Base-by-base conservation (phyloP, 305 asterid species). In the Fraxinus velutina region DNA sequence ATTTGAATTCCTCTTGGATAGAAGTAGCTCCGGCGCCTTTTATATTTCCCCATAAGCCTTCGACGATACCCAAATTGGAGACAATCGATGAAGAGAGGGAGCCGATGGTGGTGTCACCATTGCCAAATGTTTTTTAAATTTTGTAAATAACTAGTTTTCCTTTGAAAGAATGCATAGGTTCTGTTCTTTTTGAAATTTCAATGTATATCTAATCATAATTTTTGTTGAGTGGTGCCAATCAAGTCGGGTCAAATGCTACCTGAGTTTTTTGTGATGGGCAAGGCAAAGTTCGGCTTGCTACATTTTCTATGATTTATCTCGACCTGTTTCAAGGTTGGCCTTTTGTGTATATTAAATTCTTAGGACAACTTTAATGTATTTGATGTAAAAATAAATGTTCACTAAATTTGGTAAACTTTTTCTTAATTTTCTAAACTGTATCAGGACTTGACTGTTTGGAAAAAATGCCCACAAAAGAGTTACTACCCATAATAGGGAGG, bases 11-110 rank as follows among this genome's bases (percentile, higher is more conserved):
- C 32, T 84, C 60, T 12, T 85, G 88, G 82, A 84, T 73, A 78
- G 89, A 76, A 64, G 83, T 89, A 66, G 88, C 90, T 76, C 89
- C 89, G 0, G 55, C 75, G 0, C 85, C 52, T 0, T 77, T 89
- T 6, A 36, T 42, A 0, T 30, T 22, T 75, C 86, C 86, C 8
- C 74, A 15, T 4, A 50, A 81, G 82, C 78, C 90, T 32, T 81
- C 85, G 19, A 36, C 71, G 1, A 1, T 55, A 24, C 86, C 86
- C 15, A 82, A 74, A 3, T 66, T 89, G 80, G 88, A 83, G 80
- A 81, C 90, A 0, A 83, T 77, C 34, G 7, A 55, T 0, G 88
- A 85, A 52, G 86, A 64, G 1, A 83, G 62, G 86, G 50, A 13
- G 60, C 60, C 60, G 7, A 50, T 0, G 6, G 19, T 15, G 21